Conservation (phyloP, 495 filamentous ascomycete genomes). For the Saxophila tyrrhenica region DNA sequence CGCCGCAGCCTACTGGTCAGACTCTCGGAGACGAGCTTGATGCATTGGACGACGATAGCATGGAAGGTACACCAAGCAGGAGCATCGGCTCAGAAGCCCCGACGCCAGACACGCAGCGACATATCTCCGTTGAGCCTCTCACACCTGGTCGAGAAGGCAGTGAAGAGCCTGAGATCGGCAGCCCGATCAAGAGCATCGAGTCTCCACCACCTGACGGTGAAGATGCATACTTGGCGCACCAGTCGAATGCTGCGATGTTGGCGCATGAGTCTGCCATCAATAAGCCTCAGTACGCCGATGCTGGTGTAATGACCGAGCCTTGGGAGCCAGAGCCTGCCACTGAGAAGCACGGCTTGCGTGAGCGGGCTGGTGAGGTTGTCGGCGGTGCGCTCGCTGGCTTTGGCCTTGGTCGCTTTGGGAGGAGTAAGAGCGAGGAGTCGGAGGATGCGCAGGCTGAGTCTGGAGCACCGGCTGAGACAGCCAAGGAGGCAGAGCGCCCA, state of each 20-base stretch:
- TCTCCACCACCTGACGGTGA: slow-evolving; percentile 1
- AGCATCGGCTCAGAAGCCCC: neutral
- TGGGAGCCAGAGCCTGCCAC: slow-evolving; percentile 30
- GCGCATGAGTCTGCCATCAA: slow-evolving; percentile 6
- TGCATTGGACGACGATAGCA: slow-evolving; percentile 58
- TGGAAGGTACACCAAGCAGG: slow-evolving; percentile 37
- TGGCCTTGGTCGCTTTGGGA: slow-evolving; percentile 10
- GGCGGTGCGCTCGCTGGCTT: slow-evolving; percentile 22
- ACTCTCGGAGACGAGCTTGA: slow-evolving; percentile 86
- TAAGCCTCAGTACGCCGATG: slow-evolving; percentile 43
- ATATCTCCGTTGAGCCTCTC: slow-evolving; percentile 3
- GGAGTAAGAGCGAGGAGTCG: neutral
- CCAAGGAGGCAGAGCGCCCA: neutral
- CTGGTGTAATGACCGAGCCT: slow-evolving; percentile 80
- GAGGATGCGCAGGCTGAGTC: slow-evolving; percentile 1
- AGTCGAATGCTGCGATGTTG: slow-evolving; percentile 7
- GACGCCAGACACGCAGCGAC: slow-evolving; percentile 7
- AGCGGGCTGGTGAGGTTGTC: slow-evolving; percentile 10
- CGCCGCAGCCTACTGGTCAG: slow-evolving; percentile 44
- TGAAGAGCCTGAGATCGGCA: slow-evolving; percentile 8
- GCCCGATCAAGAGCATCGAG: slow-evolving; percentile 10
- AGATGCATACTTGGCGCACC: slow-evolving; percentile 1
- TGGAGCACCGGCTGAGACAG: neutral
- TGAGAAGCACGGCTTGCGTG: slow-evolving; percentile 2
- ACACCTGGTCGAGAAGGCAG: neutral